phyloP scores from a whole-genome alignment of 78 protist species.

The Dictyostelium citrinum region DNA sequence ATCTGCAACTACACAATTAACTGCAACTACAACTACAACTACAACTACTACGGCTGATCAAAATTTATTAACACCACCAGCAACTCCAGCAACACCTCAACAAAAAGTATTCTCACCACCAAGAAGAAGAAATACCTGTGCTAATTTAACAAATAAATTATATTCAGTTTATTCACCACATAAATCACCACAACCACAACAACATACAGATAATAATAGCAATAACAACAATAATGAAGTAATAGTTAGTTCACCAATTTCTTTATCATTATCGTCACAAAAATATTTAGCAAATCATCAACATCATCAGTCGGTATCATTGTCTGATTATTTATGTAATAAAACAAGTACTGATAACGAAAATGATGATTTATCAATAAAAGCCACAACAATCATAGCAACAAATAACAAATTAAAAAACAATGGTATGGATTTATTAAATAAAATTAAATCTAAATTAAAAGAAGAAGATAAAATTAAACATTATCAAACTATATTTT shows the following conservation, averaged over 20 bases:
- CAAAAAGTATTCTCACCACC: conserved; percentile 67
- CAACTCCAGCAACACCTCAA: conserved; percentile 20
- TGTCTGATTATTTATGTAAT: background rate
- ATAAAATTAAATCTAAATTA: background rate
- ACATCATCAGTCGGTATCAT: background rate
- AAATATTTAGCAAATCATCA: background rate
- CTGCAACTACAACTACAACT: background rate
- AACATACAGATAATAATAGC: background rate
- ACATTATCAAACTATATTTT: background rate
- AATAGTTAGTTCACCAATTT: background rate
- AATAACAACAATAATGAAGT: background rate
- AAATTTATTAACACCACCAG: background rate
- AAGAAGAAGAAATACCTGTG: conserved; percentile 57
- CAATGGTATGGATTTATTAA: background rate
- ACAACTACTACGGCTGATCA: background rate
- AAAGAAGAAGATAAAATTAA: background rate
- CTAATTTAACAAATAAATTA: conserved; percentile 3
- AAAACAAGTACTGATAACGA: background rate
- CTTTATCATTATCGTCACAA: background rate
- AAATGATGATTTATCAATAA: background rate
- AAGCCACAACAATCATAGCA: background rate
- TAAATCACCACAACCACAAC: conserved; percentile 21
- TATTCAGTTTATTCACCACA: conserved; percentile 12
- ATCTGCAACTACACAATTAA: background rate
- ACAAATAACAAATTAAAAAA: background rate